Base-by-base conservation (phyloP, 2,329 filamentous ascomycete species). In the Alternaria alternata region DNA sequence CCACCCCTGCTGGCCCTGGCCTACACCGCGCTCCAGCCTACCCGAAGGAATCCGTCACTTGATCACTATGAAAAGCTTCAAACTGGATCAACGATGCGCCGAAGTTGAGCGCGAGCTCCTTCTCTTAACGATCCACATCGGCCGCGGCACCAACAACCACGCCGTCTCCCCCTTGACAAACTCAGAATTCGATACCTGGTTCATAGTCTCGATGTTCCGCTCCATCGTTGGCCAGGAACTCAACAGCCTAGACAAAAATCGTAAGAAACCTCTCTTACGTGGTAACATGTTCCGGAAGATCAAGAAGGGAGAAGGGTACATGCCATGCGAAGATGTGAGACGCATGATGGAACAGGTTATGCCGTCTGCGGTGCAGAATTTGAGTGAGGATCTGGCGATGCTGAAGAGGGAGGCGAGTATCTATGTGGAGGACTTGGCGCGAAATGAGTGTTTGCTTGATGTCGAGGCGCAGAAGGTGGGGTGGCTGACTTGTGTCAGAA, bases 401-500 rank as follows among this genome's bases (percentile, higher is more conserved):
- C 24, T 78, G 55, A 78, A 77, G 68, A 57, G 58, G 1, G 62
- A 63, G 49, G 77, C 75, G 14, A 48, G 44, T 9, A 44, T 44
- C 14, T 46, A 63, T 6, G 71, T 72, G 16, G 51, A 55, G 41
- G 51, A 55, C 0, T 9, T 76, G 20, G 67, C 61, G 1, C 51
- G 24, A 32, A 74, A 72, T 44, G 59, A 70, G 28, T 42, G 73
- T 0, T 72, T 78, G 66, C 57, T 73, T 24, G 68, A 76, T 46
- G 66, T 73, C 1, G 72, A 76, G n/a, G 43, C 42, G 44, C 55
- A 68, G 14, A 57, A 51, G 14, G 66, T 80, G n/a, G 62, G 64
- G 4, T 80, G 76, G 62, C 55, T 80, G 56, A 80, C 74, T 22
- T 80, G 77, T 57, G 62, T 67, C 7, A 69, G 75, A 51, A 64